These are phyloP conservation scores for Trichocladium antarcticum DNA, from an alignment of 495 filamentous ascomycete species.

Conservation along the genomic window DNA sequence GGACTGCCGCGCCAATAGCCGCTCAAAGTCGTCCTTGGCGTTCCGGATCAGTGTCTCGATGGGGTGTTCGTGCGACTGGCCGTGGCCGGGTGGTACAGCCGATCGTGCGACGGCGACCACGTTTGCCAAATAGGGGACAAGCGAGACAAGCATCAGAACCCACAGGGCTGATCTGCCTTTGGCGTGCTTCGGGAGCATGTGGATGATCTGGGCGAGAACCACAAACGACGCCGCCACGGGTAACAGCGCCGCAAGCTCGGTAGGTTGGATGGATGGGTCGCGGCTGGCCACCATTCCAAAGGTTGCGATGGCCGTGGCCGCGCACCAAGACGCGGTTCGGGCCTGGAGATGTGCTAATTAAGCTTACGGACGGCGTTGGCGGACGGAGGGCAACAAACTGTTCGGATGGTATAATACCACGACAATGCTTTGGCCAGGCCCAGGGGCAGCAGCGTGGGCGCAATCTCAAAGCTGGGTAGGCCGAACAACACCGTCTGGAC, in stretches of 20 bases:
- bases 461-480: not conserved
- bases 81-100: not conserved
- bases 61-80: conserved; percentile 29
- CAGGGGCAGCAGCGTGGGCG: not conserved
- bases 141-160: conserved; percentile 9
- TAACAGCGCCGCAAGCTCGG: conserved; percentile 9
- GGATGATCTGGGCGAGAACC: conserved; percentile 12
- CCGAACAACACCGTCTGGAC: not conserved
- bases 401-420: conserved; percentile 23
- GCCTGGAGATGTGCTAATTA: not conserved
- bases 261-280: conserved; percentile 16
- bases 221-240: conserved; percentile 14
- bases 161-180: conserved; percentile 11
- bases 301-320: conserved; percentile 15
- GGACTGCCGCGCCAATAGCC: conserved; percentile 36
- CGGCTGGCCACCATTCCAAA: conserved; percentile 19
- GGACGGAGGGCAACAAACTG: conserved; percentile 11
- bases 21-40: conserved; percentile 31
- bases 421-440: conserved; percentile 17
- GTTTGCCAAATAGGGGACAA: conserved; percentile 17
- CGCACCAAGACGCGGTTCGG: conserved; percentile 13
- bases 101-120: not conserved
- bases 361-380: not conserved
- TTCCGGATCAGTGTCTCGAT: conserved; percentile 34
- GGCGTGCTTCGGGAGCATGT: conserved; percentile 16